Percentiles rank a stretch among this genome's conserved stretches.
Conservation (phyloP, 2,329 filamentous ascomycete genomes). For the Podosphaera fusca region DNA sequence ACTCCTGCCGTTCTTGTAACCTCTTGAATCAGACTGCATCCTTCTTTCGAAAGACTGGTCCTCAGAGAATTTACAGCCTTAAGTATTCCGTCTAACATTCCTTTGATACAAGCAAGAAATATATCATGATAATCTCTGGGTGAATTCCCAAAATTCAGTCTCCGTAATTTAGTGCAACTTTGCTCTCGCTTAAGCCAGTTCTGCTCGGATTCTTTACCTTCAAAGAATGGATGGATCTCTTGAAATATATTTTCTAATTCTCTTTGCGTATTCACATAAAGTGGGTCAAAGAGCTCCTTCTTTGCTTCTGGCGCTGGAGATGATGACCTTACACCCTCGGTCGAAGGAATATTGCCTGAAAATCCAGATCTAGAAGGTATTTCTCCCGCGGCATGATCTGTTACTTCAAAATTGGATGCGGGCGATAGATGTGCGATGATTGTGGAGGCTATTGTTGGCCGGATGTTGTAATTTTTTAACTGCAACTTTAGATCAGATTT, state of each 20-base stretch:
- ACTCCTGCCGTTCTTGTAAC: constrained; percentile 54
- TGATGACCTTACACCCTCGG: constrained; percentile 21
- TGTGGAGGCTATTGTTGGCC: constrained; percentile 62
- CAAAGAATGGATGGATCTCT: constrained; percentile 61
- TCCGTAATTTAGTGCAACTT: constrained; percentile 50
- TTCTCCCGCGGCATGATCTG: constrained; percentile 13
- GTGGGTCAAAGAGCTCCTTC: constrained; percentile 49
- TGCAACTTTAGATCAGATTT: constrained; percentile 80
- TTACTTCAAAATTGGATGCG: constrained; percentile 15
- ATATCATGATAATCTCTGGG: constrained; percentile 49
- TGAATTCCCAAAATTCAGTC: constrained; percentile 64
- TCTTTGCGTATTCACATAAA: constrained; percentile 61
- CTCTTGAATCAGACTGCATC: constrained; percentile 65
- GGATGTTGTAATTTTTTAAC: constrained; percentile 61
- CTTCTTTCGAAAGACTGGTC: constrained; percentile 76
- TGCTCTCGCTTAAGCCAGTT: constrained; percentile 84
- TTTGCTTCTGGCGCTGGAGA: constrained; percentile 43
- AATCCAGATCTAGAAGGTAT: constrained; percentile 23
- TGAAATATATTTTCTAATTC: constrained; percentile 76
- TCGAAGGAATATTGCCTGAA: constrained; percentile 28
- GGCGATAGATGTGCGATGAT: constrained; percentile 55
- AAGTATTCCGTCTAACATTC: constrained; percentile 64
- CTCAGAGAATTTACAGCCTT: constrained; percentile 65
- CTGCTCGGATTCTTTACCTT: constrained; percentile 70
- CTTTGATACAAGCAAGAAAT: constrained; percentile 49